Conservation (phyloP, 345 rosid species). For the Eucalyptus rudis region DNA sequence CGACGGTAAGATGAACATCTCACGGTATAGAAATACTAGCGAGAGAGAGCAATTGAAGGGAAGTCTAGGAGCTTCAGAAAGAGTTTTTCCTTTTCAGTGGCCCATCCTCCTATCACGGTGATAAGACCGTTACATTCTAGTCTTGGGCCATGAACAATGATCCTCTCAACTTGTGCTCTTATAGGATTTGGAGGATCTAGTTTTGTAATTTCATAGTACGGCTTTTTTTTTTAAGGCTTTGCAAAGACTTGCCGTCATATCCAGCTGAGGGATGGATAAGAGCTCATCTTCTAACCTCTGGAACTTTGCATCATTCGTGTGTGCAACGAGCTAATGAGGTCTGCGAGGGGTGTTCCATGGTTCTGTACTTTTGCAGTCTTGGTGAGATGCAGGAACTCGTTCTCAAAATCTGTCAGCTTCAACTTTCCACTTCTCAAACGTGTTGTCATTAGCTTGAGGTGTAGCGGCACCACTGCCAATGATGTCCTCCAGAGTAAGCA, state of each 20-base stretch:
- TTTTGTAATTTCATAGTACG: neutral
- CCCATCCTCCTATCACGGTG: neutral
- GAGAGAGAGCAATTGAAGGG: neutral
- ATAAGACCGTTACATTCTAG: neutral
- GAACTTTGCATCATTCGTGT: neutral
- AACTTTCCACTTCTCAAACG: neutral
- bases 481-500: neutral
- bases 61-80: neutral
- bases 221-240: neutral
- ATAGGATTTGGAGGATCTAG: neutral
- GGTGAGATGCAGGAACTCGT: neutral
- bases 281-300: neutral
- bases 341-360: neutral
- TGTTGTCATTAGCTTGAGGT: neutral
- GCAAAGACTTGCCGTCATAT: neutral
- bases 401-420: neutral
- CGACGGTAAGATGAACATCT: neutral
- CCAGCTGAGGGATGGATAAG: neutral
- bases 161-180: neutral
- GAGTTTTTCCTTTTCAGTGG: neutral
- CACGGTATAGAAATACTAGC: rapidly evolving
- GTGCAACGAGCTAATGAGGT: neutral
- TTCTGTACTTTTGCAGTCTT: neutral
- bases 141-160: neutral
- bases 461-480: rapidly evolving